phyloP scores from a whole-genome alignment of 805 yeast species.

The Debaryomyces hansenii region DNA sequence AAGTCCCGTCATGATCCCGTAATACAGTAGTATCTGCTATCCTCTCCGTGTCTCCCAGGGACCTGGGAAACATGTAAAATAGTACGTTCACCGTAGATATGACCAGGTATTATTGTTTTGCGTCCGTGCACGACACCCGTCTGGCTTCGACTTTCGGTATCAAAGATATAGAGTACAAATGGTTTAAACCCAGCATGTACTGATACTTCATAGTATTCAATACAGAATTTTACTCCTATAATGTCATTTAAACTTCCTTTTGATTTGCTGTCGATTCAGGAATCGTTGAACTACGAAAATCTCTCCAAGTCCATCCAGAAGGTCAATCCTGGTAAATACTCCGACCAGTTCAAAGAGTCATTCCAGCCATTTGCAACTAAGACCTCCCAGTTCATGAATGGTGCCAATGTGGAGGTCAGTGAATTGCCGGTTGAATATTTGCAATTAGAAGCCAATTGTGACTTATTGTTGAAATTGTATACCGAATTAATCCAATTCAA shows the following conservation, averaged over 20 bases:
- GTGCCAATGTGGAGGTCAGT: constrained; percentile 56
- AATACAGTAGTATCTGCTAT: no score
- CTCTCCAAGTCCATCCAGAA: constrained; percentile 35
- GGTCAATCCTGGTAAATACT: constrained; percentile 40
- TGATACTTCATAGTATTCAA: no score
- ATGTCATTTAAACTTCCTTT: constrained; percentile 44
- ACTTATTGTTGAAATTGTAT: constrained; percentile 60
- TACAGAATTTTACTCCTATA: not conserved
- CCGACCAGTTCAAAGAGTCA: constrained; percentile 44
- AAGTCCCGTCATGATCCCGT: no score
- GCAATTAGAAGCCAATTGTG: constrained; percentile 65
- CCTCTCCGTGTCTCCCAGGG: no score
- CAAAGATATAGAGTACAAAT: no score
- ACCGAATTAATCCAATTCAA: constrained; percentile 45
- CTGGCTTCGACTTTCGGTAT: no score
- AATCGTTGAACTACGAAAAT: constrained; percentile 41
- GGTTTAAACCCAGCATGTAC: no score
- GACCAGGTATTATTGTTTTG: no score
- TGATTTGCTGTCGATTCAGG: constrained; percentile 40
- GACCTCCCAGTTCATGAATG: constrained; percentile 52
- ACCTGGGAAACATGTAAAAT: no score
- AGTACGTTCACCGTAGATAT: no score
- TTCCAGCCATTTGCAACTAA: constrained; percentile 57
- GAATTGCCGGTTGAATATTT: constrained; percentile 75
- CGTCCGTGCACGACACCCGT: no score